Evolutionary conservation across 306 rosid species (phyloP), one percentile per base, ranked within the genome.

Genomic region (Castanospermum australe): DNA sequence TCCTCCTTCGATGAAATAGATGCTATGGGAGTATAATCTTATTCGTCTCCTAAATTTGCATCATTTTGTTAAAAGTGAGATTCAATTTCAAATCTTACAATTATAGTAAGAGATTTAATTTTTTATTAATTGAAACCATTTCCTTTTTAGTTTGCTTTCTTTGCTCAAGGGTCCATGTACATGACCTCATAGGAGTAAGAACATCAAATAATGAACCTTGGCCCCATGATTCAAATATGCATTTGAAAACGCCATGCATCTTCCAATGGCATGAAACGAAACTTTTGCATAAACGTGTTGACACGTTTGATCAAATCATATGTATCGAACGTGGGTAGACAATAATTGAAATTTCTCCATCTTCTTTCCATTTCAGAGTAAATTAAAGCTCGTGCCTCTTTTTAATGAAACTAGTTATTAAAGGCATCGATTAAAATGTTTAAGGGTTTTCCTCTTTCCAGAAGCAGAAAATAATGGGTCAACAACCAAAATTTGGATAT

Each of bases 221-320:
- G 45, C 21, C 79, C 74, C 79, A 55, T 83, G n/a, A 63, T 54
- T 71, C n/a, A 70, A 56, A 15, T 15, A 1, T 62, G 42, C 24
- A 67, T 72, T 41, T 28, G 78, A 57, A 67, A 75, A 51, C 24
- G 55, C 69, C 82, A 77, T 62, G 75, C 79, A 75, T 12, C 54
- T 28, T 15, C 38, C 56, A 45, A 45, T 13, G 42, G 5, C 8
- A 54, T 36, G 63, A 57, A 67, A 39, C 30, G 20, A 50, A 82
- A 36, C 21, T 36, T 36, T 69, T 15, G 17, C 54, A 45, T 59
- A 39, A 70, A 39, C 59, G 25, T 20, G 57, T 39, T 65, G 65
- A 64, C 57, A 21, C 12, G 42, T 42, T 42, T 41, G 60, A 82
- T 48, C 50, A 76, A 76, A 76, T 51, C 44, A 76, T 68, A 67